A percentile compares a stretch with the other conserved stretches of the same genome.
phyloP scores from a whole-genome alignment of 805 yeast species.

The Spathaspora passalidarum region DNA sequence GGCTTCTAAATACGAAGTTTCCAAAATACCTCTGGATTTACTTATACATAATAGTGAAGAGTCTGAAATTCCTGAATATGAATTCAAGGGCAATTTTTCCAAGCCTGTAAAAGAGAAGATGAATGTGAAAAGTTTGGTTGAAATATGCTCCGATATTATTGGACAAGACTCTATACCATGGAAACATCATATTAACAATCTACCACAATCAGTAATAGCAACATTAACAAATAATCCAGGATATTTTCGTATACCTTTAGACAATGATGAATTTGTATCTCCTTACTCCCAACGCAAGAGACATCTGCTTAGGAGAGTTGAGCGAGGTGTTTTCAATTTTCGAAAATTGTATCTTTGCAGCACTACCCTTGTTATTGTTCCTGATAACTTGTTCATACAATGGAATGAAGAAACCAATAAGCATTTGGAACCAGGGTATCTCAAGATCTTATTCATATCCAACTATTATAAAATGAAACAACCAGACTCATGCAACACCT shows the following conservation, averaged over 20 bases:
- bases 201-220: slow-evolving; percentile 44
- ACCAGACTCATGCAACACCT: slow-evolving; percentile 12
- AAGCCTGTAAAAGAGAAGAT: neutral
- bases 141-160: slow-evolving; percentile 42
- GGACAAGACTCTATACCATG: slow-evolving; percentile 54
- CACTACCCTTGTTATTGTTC: slow-evolving; percentile 59
- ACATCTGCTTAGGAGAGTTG: slow-evolving; percentile 9
- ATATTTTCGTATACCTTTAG: slow-evolving; percentile 34
- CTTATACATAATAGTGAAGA: slow-evolving; percentile 14
- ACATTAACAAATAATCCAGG: slow-evolving; percentile 42
- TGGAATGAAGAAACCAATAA: slow-evolving; percentile 60
- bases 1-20: slow-evolving; percentile 49
- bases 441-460: slow-evolving; percentile 34
- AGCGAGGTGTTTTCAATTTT: slow-evolving; percentile 16
- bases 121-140: slow-evolving; percentile 20
- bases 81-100: too few species aligned
- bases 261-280: slow-evolving; percentile 17
- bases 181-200: slow-evolving; percentile 42
- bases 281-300: slow-evolving; percentile 16
- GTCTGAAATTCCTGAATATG: neutral
- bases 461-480: slow-evolving; percentile 24
- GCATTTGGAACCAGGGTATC: slow-evolving; percentile 42
- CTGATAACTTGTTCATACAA: slow-evolving; percentile 65
- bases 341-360: slow-evolving; percentile 43
- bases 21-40: slow-evolving; percentile 39